Evolutionary conservation across 2,329 filamentous ascomycete genomes (phyloP), one percentile per base, ranked within the genome.

Genomic region (Fusarium papillatum): DNA sequence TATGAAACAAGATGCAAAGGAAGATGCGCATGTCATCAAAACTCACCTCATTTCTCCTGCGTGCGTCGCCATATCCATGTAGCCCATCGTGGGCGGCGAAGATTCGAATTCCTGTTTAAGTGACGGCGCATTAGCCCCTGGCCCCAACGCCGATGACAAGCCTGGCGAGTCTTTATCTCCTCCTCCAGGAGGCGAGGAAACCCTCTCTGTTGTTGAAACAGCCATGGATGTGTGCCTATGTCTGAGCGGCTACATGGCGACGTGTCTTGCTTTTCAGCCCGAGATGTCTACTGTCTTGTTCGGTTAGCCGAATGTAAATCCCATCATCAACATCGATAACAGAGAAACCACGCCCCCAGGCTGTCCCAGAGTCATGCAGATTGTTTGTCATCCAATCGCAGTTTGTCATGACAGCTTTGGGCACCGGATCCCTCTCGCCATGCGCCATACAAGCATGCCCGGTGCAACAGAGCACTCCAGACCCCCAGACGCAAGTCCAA

Each of bases 41-140:
- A 88, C 89, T 81, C 82, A 90, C 89, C 89, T 88, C 85, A 90
- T 89, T 81, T 90, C 89, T 86, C 81, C 83, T 38, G 85, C 81
- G 78, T 86, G 85, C 64, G 86, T 82, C 66, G 85, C 86, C 78
- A 90, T 85, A 66, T 89, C 87, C 80, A 90, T 85, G 80, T 89
- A 90, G 78, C 89, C 88, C 81, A 90, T 84, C 82, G 87, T 88
- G 79, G 81, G 83, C 82, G 88, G 85, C 82, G 89, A 88, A 82
- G 87, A 85, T 83, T 89, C 87, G 84, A 89, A 90, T 81, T 90
- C 89, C 87, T 90, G 85, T 82, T 86, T 78, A 76, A 82, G 73
- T 68, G 73, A 74, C 63, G 67, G 66, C 46, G 66, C 71, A 70
- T 80, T 71, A 80, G 79, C 72, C 43, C 60, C 72, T 71, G 69